These are phyloP conservation scores for Sarocladiaceae sp. DNA, from an alignment of 2,329 filamentous ascomycete species.

Conservation along the genomic window DNA sequence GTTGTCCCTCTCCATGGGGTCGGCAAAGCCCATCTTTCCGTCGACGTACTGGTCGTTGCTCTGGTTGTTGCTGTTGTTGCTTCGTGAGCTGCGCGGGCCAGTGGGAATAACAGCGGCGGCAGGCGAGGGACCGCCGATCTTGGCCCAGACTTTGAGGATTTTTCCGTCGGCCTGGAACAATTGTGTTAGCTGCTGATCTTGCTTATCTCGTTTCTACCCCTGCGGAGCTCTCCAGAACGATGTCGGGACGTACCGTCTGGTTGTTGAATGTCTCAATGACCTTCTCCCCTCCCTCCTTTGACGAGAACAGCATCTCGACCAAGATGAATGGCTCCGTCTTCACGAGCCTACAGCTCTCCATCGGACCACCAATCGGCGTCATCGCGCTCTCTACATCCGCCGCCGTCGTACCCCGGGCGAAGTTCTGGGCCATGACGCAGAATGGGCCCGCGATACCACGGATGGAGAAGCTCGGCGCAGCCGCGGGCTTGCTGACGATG, in stretches of 20 bases:
- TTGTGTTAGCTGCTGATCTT: background rate
- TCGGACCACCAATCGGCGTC: constrained; percentile 64
- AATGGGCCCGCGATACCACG: constrained; percentile 67
- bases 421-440: constrained; percentile 71
- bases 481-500: constrained; percentile 17
- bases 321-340: constrained; percentile 65
- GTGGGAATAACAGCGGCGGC: constrained; percentile 18
- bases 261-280: constrained; percentile 73
- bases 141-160: constrained; percentile 66
- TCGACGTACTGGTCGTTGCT: constrained; percentile 40
- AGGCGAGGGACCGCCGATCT: constrained; percentile 41
- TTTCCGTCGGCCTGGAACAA: constrained; percentile 61
- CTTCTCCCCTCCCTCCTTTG: constrained; percentile 64
- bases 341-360: constrained; percentile 61
- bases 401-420: constrained; percentile 73
- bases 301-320: constrained; percentile 70
- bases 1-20: constrained; percentile 34
- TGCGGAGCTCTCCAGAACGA: no score
- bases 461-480: constrained; percentile 56
- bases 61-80: constrained; percentile 12
- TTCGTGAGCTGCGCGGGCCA: constrained; percentile 26
- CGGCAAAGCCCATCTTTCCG: constrained; percentile 47
- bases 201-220: no score
- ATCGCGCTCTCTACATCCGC: constrained; percentile 80
- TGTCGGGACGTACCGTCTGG: constrained; percentile 64